These are phyloP conservation scores for Passalora sequoiae DNA, from an alignment of 2,329 filamentous ascomycete species.

Conservation along the genomic window DNA sequence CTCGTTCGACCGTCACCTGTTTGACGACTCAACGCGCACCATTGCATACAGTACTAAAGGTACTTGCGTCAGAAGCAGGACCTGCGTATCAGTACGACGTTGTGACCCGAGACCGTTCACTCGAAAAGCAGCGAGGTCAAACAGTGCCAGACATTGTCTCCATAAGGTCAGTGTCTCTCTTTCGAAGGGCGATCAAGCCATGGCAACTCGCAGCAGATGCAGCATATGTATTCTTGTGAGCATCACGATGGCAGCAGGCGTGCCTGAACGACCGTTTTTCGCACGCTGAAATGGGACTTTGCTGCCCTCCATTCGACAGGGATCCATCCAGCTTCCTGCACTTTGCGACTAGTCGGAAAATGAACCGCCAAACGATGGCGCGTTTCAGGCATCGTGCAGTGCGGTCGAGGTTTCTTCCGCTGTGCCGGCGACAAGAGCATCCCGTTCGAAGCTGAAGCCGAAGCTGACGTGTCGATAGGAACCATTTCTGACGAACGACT, in stretches of 20 bases:
- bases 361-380: not conserved
- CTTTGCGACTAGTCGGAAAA: slow-evolving; percentile 7
- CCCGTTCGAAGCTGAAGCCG: too few species aligned
- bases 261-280: too few species aligned
- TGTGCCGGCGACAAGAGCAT: too few species aligned
- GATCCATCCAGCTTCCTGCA: slow-evolving; percentile 3
- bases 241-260: too few species aligned
- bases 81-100: slow-evolving; percentile 15
- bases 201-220: too few species aligned
- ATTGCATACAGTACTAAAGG: not conserved
- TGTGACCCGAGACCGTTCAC: slow-evolving; percentile 4
- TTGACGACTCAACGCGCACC: slow-evolving; percentile 14
- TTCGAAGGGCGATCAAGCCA: not conserved
- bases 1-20: slow-evolving; percentile 18
- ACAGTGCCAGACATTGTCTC: not conserved
- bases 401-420: too few species aligned
- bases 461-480: slow-evolving; percentile 15
- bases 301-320: not conserved
- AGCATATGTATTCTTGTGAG: too few species aligned
- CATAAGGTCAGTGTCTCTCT: slow-evolving; percentile 5
- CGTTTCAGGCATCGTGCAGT: not conserved
- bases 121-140: slow-evolving; percentile 2
- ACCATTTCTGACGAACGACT: slow-evolving; percentile 2
- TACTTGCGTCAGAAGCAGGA: slow-evolving; percentile 7
- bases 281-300: too few species aligned